Conservation (phyloP, 768 basidiomycete species). For the Phallus indusiatus region DNA sequence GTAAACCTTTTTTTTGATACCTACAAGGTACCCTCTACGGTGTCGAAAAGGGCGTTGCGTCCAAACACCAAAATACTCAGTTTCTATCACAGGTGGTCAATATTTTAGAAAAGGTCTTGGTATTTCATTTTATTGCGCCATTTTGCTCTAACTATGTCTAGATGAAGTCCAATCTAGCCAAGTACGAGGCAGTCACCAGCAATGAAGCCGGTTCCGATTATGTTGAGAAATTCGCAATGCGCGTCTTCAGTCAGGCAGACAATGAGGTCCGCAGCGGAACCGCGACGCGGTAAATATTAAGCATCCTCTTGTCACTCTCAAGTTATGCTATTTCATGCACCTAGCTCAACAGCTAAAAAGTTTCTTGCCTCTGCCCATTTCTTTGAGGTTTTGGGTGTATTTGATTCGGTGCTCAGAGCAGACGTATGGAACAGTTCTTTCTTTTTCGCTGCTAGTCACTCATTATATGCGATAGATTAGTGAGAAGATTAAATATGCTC, state of each 20-base stretch:
- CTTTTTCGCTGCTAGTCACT: background rate
- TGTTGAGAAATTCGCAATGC: conserved; percentile 90
- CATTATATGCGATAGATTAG: conserved; percentile 43
- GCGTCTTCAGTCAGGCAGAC: conserved; percentile 82
- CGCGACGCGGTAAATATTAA: conserved; percentile 54
- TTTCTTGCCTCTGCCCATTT: conserved; percentile 94
- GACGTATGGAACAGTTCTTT: conserved; percentile 33
- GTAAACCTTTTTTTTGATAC: background rate
- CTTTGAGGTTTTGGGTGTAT: conserved; percentile 77
- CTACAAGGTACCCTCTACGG: conserved; percentile 82
- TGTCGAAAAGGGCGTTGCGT: conserved; percentile 74
- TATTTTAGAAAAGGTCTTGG: conserved; percentile 52
- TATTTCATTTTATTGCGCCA: background rate
- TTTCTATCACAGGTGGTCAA: conserved; percentile 69
- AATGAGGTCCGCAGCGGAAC: conserved; percentile 78
- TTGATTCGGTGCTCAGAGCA: conserved; percentile 48
- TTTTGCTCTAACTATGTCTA: conserved; percentile 9
- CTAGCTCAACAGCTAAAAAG: conserved; percentile 83
- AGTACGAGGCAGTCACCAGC: conserved; percentile 71
- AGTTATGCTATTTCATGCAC: conserved; percentile 8
- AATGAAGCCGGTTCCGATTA: conserved; percentile 81
- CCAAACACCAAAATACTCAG: conserved; percentile 40
- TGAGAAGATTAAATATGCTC: conserved; percentile 86
- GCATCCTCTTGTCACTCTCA: background rate
- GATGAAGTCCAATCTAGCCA: conserved; percentile 68